Percentiles rank a stretch among this genome's conserved stretches.
These are phyloP conservation scores for Mucor piriformis DNA, from an alignment of 371 early-diverging fungal genomes.

Conservation along the genomic window DNA sequence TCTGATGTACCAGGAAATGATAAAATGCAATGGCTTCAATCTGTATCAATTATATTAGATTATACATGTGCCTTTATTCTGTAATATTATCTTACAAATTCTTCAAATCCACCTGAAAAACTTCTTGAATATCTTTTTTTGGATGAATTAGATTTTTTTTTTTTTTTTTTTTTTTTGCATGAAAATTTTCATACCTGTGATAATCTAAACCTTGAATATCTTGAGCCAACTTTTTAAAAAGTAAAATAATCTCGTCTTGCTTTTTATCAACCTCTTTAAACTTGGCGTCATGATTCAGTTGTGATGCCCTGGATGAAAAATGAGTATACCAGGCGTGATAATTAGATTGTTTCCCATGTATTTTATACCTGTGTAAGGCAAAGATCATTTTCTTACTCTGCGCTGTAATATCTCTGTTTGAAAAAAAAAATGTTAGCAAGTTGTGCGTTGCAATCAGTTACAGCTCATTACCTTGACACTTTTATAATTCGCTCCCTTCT, in stretches of 20 bases:
- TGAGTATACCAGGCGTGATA: background rate
- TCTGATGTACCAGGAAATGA: slow-evolving; percentile 50
- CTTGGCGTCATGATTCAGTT: background rate
- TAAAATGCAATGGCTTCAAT: slow-evolving; percentile 68
- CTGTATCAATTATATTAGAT: slow-evolving; percentile 19
- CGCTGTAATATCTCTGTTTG: slow-evolving; percentile 63
- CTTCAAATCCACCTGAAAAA: slow-evolving; percentile 56
- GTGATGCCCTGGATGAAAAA: slow-evolving; percentile 9
- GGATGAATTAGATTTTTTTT: background rate
- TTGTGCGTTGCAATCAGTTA: background rate
- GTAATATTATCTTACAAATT: slow-evolving; percentile 42
- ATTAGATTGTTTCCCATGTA: background rate
- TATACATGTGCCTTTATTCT: background rate
- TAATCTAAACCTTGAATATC: slow-evolving; percentile 60
- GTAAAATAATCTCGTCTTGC: slow-evolving; percentile 47
- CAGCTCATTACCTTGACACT: slow-evolving; percentile 45
- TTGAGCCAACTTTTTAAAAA: slow-evolving; percentile 49
- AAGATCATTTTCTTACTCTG: slow-evolving; percentile 67
- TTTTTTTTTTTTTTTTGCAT: background rate
- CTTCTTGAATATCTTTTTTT: slow-evolving; percentile 46
- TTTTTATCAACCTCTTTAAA: slow-evolving; percentile 51
- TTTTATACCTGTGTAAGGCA: slow-evolving; percentile 57
- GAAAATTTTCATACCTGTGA: slow-evolving; percentile 27
- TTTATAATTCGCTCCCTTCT: slow-evolving; percentile 66
- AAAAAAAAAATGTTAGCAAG: background rate